Base-by-base conservation (phyloP, 2,329 filamentous ascomycete genomes). In the Periglandula ipomoeae region DNA sequence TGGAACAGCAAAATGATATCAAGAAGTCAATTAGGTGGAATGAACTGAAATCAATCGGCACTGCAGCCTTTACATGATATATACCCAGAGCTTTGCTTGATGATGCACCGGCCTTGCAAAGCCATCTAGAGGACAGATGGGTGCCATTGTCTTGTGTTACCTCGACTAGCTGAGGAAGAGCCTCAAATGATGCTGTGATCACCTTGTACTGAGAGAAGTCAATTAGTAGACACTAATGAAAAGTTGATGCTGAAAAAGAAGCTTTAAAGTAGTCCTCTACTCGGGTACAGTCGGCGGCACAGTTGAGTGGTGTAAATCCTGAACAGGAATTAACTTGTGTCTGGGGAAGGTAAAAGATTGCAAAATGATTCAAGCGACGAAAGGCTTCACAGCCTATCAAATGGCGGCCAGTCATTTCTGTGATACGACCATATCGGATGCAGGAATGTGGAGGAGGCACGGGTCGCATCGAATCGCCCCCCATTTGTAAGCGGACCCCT, bases 401-500 rank as follows among this genome's bases (percentile, higher is more conserved):
- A 30, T 8, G 27, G 27, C 13, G 27, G 9, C 27, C 13, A 13
- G 27, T 3, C 13, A 30, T 13, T 13, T 30, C 9, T 30, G 9
- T 30, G 13, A 13, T 8, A 10, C 9, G 27, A 32, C 15, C 5
- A 32, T 32, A 32, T 11, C 8, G n/a, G n/a, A n/a, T n/a, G n/a
- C 11, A 22, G 2, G 19, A 39, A 39, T 39, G 37, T 39, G 17
- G 37, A 39, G 37, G 3, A 19, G 38, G 13, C 38, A 20, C 17
- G 19, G 9, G 5, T 39, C 10, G 41, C 27, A 34, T 44, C 19
- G 11, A 20, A 11, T 10, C 8, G 27, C 26, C 41, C 41, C 41
- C 30, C 10, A 30, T 44, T 44, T 48, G 41, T 40, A 49, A 49
- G 41, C 47, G 23, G 30, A 24, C 32, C 40, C 24, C 40, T 32